phyloP scores from a whole-genome alignment of 2,329 filamentous ascomycete genomes.

The Colletotrichum liriopes region DNA sequence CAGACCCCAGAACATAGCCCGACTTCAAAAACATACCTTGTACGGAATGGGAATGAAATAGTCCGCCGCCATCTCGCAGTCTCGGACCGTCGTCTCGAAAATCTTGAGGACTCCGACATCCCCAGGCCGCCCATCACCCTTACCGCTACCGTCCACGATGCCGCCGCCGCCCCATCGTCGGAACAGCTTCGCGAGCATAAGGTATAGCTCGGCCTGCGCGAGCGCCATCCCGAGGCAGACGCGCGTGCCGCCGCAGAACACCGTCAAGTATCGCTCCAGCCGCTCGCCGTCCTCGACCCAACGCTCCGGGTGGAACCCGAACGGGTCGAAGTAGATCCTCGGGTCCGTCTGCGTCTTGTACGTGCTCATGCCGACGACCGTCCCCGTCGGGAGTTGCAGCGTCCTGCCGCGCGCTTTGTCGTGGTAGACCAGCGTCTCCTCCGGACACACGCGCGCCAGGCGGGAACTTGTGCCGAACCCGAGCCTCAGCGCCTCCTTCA shows the following conservation, averaged over 20 bases:
- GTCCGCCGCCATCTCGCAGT: constrained; percentile 56
- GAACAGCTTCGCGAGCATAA: constrained; percentile 56
- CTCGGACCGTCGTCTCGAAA: constrained; percentile 53
- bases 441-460: constrained; percentile 64
- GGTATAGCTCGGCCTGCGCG: constrained; percentile 57
- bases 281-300: constrained; percentile 53
- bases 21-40: constrained; percentile 47
- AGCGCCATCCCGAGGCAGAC: constrained; percentile 57
- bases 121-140: constrained; percentile 52
- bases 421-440: constrained; percentile 51
- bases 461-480: constrained; percentile 64
- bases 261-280: constrained; percentile 53
- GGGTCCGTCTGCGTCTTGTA: constrained; percentile 55
- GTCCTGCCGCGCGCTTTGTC: constrained; percentile 48
- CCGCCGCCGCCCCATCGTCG: constrained; percentile 52
- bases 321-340: constrained; percentile 52
- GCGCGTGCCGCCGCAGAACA: constrained; percentile 55
- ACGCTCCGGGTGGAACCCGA: constrained; percentile 54
- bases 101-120: constrained; percentile 54
- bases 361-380: constrained; percentile 56
- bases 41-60: constrained; percentile 58
- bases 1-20: not conserved
- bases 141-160: constrained; percentile 48
- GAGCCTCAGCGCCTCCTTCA: constrained; percentile 66
- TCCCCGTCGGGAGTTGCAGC: constrained; percentile 53